Evolutionary conservation across 768 basidiomycete species (phyloP).

Genomic region (Termitomyces sp.): DNA sequence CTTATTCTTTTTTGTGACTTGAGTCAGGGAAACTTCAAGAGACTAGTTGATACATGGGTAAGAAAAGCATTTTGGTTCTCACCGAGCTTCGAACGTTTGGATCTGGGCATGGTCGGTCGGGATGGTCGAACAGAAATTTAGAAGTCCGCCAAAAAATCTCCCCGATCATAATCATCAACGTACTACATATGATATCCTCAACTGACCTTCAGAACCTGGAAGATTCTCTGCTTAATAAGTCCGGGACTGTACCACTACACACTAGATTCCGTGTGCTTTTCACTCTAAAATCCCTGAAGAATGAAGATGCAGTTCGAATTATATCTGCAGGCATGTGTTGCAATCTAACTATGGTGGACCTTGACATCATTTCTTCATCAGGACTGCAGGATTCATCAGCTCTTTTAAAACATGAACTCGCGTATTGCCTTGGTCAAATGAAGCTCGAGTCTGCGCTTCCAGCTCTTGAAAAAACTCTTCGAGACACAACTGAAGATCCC

Average conservation of each 20-base stretch:
- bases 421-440: slow-evolving; percentile 95
- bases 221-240: slow-evolving; percentile 69
- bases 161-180: slow-evolving; percentile 17
- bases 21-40: slow-evolving; percentile 78
- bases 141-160: slow-evolving; percentile 45
- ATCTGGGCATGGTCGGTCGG: slow-evolving; percentile 66
- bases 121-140: slow-evolving; percentile 21
- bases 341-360: slow-evolving; percentile 6
- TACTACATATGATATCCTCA: slow-evolving; percentile 27
- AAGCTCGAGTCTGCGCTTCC: slow-evolving; percentile 69
- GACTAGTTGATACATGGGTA: slow-evolving; percentile 6
- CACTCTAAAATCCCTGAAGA: slow-evolving; percentile 80
- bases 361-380: slow-evolving; percentile 22
- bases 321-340: slow-evolving; percentile 70
- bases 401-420: slow-evolving; percentile 93
- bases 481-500: slow-evolving; percentile 67
- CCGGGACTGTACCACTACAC: slow-evolving; percentile 71
- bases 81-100: slow-evolving; percentile 88
- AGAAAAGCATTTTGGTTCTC: slow-evolving; percentile 22
- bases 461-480: slow-evolving; percentile 70
- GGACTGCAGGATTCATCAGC: slow-evolving; percentile 86
- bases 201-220: slow-evolving; percentile 65
- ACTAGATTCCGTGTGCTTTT: slow-evolving; percentile 89
- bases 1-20: slow-evolving; percentile 89
- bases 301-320: slow-evolving; percentile 73